Conservation (phyloP, 2,329 filamentous ascomycete species). For the Fusarium sp. region DNA sequence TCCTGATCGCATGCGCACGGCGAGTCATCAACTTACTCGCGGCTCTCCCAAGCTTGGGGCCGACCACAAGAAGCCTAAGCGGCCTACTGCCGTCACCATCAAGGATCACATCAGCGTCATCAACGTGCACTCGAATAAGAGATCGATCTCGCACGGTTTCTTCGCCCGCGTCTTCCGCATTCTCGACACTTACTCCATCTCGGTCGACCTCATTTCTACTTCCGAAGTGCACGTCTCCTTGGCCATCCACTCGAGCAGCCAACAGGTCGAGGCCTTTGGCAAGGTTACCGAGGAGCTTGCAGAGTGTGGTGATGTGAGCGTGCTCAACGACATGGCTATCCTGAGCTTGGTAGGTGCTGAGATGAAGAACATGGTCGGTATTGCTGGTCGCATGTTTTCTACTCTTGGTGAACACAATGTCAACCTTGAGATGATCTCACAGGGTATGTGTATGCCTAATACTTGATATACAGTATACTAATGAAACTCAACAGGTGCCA, state of each 20-base stretch:
- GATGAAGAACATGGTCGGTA: constrained; percentile 97
- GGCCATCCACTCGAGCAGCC: constrained; percentile 87
- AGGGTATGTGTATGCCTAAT: constrained; percentile 71
- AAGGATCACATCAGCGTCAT: constrained; percentile 97
- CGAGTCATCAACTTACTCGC: constrained; percentile 69
- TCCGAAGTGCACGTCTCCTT: constrained; percentile 98
- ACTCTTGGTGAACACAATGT: constrained; percentile 93
- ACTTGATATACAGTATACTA: not conserved
- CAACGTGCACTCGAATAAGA: constrained; percentile 98
- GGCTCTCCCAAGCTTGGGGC: constrained; percentile 57
- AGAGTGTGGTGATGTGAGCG: constrained; percentile 88
- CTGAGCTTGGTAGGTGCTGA: constrained; percentile 93
- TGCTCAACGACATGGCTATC: constrained; percentile 93
- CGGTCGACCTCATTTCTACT: constrained; percentile 95
- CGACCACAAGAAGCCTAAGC: constrained; percentile 70
- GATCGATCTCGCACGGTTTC: constrained; percentile 95
- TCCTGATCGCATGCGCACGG: constrained; percentile 73
- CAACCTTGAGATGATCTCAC: constrained; percentile 99
- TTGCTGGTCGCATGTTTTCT: constrained; percentile 94
- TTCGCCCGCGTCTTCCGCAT: constrained; percentile 94
- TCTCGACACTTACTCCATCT: constrained; percentile 86
- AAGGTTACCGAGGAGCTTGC: constrained; percentile 78
- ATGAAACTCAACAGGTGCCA: constrained; percentile 75
- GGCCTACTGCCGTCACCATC: constrained; percentile 92
- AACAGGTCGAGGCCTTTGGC: constrained; percentile 71